phyloP scores from a whole-genome alignment of 495 filamentous ascomycete species.

The Talaromyces trachyspermus region DNA sequence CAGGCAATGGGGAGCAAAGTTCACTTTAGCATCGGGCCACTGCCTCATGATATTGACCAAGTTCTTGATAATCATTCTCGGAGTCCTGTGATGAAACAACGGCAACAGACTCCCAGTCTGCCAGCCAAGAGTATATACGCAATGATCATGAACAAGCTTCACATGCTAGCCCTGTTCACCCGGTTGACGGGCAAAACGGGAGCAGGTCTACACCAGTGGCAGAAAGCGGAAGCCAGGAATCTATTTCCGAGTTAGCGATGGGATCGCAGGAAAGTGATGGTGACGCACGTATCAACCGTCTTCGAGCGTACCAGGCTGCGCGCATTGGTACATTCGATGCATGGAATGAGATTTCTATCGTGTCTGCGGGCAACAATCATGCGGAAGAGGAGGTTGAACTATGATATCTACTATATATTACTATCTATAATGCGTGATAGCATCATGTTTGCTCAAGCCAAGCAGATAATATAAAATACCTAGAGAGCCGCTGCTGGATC shows the following conservation, averaged over 20 bases:
- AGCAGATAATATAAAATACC: no score
- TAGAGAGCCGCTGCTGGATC: no score
- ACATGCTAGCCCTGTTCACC: not conserved
- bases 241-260: slow-evolving; percentile 16
- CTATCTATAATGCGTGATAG: not conserved
- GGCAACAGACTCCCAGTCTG: not conserved
- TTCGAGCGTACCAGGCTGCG: slow-evolving; percentile 32
- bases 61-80: slow-evolving; percentile 1
- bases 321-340: slow-evolving; percentile 26
- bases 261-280: slow-evolving; percentile 11
- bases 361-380: slow-evolving; percentile 42
- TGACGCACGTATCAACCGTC: slow-evolving; percentile 7
- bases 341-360: slow-evolving; percentile 38
- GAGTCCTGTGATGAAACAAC: not conserved
- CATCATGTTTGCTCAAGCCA: no score
- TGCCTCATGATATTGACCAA: slow-evolving; percentile 9
- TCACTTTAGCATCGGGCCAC: slow-evolving; percentile 2
- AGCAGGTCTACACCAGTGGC: not conserved
- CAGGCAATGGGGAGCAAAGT: slow-evolving; percentile 8
- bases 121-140: slow-evolving; percentile 1
- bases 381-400: slow-evolving; percentile 42
- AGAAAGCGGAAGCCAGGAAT: slow-evolving; percentile 11
- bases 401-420: slow-evolving; percentile 13
- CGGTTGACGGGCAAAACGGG: slow-evolving; percentile 4
- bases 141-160: not conserved